Conservation (phyloP, 2,329 filamentous ascomycete species). For the Fusarium acutatum region DNA sequence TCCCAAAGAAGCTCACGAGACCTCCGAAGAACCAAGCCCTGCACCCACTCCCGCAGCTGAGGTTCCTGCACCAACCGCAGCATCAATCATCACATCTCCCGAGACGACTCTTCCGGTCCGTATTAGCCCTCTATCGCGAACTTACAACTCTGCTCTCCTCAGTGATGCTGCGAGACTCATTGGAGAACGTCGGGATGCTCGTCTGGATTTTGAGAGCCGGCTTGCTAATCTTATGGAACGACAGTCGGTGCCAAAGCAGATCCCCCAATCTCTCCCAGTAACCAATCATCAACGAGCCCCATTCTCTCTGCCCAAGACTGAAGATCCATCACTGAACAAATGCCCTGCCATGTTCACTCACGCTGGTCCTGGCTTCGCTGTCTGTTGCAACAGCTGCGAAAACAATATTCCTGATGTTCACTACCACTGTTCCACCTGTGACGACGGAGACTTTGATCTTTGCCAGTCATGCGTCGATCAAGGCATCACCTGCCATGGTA, state of each 20-base stretch:
- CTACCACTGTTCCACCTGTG: conserved; percentile 94
- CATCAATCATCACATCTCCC: conserved; percentile 22
- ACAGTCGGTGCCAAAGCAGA: conserved; percentile 20
- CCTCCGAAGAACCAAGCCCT: conserved; percentile 19
- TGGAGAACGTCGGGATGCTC: conserved; percentile 31
- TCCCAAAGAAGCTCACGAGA: conserved; percentile 25
- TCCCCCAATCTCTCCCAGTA: background rate
- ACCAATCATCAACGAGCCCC: conserved; percentile 1
- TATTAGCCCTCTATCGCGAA: conserved; percentile 36
- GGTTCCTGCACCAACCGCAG: conserved; percentile 29
- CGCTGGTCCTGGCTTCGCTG: conserved; percentile 66
- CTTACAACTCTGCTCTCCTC: conserved; percentile 40
- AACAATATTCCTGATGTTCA: conserved; percentile 80
- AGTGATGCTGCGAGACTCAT: conserved; percentile 41
- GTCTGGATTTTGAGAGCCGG: conserved; percentile 41
- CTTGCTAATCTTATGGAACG: conserved; percentile 41
- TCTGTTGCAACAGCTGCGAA: conserved; percentile 94
- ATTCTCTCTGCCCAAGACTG: conserved; percentile 5
- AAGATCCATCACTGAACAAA: background rate
- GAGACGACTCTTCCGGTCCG: conserved; percentile 38
- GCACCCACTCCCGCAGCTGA: conserved; percentile 27
- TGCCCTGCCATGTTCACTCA: conserved; percentile 17
- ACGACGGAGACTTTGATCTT: conserved; percentile 93
- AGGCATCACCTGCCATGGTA: conserved; percentile 79
- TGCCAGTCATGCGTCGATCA: conserved; percentile 81